These are phyloP conservation scores for Irpex rosettiformis DNA, from an alignment of 1,284 basidiomycete species.

Conservation along the genomic window DNA sequence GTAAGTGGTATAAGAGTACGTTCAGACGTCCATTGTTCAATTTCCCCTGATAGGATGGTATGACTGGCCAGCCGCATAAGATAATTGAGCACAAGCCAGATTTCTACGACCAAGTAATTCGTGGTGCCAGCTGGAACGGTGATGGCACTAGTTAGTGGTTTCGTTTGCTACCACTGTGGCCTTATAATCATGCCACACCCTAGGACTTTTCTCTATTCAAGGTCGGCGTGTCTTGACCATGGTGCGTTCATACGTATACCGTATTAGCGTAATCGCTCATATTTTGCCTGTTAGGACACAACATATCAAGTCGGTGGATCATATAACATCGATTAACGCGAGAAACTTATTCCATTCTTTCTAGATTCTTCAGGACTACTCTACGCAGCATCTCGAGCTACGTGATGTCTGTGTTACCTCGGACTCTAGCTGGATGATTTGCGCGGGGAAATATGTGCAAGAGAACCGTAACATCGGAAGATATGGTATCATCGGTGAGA, in stretches of 20 bases:
- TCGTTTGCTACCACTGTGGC: neutral
- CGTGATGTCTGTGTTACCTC: neutral
- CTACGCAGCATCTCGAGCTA: neutral
- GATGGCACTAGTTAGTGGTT: neutral
- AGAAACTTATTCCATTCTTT: neutral
- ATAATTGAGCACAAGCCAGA: neutral
- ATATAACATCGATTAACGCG: neutral
- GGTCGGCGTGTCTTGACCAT: neutral
- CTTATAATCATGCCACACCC: neutral
- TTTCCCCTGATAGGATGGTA: neutral
- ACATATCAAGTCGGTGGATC: neutral
- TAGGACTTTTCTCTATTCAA: neutral
- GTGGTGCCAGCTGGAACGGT: neutral
- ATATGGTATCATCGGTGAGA: neutral
- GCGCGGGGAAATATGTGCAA: neutral
- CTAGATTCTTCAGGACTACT: neutral
- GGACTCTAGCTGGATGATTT: constrained; percentile 1
- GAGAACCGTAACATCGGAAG: neutral
- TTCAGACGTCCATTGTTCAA: neutral
- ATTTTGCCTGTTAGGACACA: neutral
- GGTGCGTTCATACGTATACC: neutral
- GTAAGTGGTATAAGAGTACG: neutral
- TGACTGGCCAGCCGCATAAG: neutral
- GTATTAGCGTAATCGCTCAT: neutral
- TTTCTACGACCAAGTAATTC: neutral